Conservation (phyloP, 768 basidiomycete genomes). For the Omphalotus guepiniiformis region DNA sequence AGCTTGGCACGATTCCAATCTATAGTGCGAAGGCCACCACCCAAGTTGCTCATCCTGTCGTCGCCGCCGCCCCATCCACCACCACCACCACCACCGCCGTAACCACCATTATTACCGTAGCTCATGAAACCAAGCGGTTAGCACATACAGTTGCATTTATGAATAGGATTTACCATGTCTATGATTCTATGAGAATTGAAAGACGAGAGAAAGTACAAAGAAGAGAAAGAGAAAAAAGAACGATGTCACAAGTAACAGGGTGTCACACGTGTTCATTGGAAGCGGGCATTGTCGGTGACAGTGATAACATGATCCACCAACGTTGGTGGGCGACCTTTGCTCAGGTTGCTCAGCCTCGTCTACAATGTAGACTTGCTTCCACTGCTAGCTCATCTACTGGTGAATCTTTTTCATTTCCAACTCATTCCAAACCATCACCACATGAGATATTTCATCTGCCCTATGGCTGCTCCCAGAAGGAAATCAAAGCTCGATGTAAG, state of each 20-base stretch:
- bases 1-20: constrained; percentile 80
- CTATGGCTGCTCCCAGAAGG: constrained; percentile 23
- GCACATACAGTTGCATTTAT: not conserved
- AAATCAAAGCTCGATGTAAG: constrained; percentile 37
- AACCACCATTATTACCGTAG: not conserved
- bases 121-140: not conserved
- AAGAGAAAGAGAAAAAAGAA: constrained; percentile 1
- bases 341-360: not conserved
- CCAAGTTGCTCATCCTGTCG: constrained; percentile 81
- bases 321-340: not conserved
- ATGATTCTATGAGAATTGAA: not conserved
- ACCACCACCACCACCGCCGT: constrained; percentile 1
- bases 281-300: too few relatives aligned
- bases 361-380: not conserved
- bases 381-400: not conserved
- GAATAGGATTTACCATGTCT: constrained; percentile 4
- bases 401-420: constrained; percentile 17
- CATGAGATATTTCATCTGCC: constrained; percentile 39
- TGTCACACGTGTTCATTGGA: too few relatives aligned
- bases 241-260: too few relatives aligned
- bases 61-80: constrained; percentile 32
- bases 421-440: constrained; percentile 27
- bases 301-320: not conserved
- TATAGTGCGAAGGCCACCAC: constrained; percentile 74
- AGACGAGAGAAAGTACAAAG: not conserved